Base-by-base conservation (phyloP, 257 asterid species). In the Przewalskia tangutica region DNA sequence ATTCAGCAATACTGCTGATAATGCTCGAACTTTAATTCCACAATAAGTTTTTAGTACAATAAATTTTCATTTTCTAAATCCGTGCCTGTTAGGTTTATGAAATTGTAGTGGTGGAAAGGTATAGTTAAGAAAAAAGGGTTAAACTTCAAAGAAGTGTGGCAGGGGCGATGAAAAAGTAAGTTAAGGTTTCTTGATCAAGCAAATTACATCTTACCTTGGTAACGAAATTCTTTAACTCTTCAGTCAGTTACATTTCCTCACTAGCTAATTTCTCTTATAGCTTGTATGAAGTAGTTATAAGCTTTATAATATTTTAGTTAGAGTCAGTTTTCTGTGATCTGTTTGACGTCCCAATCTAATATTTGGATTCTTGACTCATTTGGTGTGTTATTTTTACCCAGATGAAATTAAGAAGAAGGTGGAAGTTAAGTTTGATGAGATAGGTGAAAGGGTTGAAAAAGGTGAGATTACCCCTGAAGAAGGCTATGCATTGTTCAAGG, bases 381-480 rank as follows among this genome's bases (percentile, higher is more conserved):
- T 12, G 42, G 14, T 48, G 8, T 34, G 54, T 77, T 77, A 17
- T 58, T 46, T 32, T 32, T 80, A 82, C 70, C 71, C 91, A 94
- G 99, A 91, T 77, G 88, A 94, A 85, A 88, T 93, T 51, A 92
- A 95, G 88, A 89, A 58, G 89, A 89, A 92, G 91, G 94, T 92
- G 84, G 92, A 86, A 81, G 87, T 81, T 82, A 95, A 92, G 89
- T 92, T 92, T 81, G 83, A 95, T 18, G 97, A 95, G 93, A 92
- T 95, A 86, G 90, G 88, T 78, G 94, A 89, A 73, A 89, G 89
- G 88, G 85, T 95, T 78, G 97, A 94, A 77, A 91, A 70, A 18
- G 97, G 94, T 10, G 99, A 95, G 89, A 91, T 95, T 58, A 83
- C 81, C 34, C 95, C 84, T 66, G 95, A 94, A 88, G 97, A 95